Conservation (phyloP, 257 asterid species). For the Verbascum thapsus region DNA sequence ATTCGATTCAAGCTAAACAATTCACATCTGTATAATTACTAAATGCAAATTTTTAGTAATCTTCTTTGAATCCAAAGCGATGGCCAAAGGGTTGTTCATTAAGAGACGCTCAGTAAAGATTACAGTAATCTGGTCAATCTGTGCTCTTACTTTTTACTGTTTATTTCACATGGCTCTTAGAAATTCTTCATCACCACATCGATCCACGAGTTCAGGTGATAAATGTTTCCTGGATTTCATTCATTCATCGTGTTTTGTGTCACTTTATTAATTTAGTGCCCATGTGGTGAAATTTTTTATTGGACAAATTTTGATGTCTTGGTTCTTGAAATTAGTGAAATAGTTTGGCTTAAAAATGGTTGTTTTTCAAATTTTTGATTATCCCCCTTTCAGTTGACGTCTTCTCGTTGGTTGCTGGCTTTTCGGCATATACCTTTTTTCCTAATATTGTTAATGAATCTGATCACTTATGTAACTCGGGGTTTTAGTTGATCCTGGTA, state of each 20-base stretch:
- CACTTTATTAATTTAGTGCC: conserved; percentile 12
- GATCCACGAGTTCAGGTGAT: conserved; percentile 36
- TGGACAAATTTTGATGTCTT: background rate
- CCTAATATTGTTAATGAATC: too few relatives aligned
- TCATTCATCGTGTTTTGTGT: background rate
- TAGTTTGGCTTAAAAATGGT: background rate
- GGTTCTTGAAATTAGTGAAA: background rate
- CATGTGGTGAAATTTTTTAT: conserved; percentile 11
- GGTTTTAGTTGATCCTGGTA: background rate
- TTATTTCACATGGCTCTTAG: conserved; percentile 54
- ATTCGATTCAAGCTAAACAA: too few relatives aligned
- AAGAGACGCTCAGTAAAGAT: conserved; percentile 44
- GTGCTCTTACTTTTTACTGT: conserved; percentile 50
- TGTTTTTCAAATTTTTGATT: background rate
- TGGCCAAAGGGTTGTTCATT: conserved; percentile 39
- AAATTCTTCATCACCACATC: conserved; percentile 45
- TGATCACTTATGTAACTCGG: too few relatives aligned
- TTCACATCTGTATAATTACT: too few relatives aligned
- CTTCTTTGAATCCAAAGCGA: background rate
- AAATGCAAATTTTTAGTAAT: too few relatives aligned
- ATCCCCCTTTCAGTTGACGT: too few relatives aligned
- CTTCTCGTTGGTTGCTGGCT: background rate
- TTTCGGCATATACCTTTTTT: too few relatives aligned
- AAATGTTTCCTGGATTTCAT: background rate
- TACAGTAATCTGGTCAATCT: conserved; percentile 58